These are phyloP conservation scores for Tricholoma matsutake DNA, from an alignment of 768 basidiomycete species.

Conservation along the genomic window DNA sequence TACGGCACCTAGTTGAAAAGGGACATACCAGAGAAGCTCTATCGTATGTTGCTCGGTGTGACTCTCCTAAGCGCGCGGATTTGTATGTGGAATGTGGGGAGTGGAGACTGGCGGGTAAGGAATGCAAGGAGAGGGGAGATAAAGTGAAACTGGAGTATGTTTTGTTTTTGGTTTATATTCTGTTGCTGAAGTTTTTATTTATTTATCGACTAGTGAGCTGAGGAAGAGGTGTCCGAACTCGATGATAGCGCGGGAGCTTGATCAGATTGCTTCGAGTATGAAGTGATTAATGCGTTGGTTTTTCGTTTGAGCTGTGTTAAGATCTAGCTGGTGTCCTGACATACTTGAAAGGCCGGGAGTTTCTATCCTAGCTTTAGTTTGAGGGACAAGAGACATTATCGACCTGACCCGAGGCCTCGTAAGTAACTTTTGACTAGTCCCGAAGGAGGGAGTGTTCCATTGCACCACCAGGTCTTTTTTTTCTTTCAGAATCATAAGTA, in stretches of 20 bases:
- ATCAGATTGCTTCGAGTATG: conserved; percentile 61
- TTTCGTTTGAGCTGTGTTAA: too few relatives aligned
- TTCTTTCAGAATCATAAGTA: too few relatives aligned
- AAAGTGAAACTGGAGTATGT: conserved; percentile 83
- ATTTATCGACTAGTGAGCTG: conserved; percentile 50
- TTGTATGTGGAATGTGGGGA: conserved; percentile 89
- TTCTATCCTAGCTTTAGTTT: too few relatives aligned
- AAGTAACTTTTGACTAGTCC: too few relatives aligned
- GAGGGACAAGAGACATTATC: too few relatives aligned
- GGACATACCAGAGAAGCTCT: conserved; percentile 77
- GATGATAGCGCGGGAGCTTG: conserved; percentile 75
- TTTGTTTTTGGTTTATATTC: background rate
- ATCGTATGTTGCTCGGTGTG: conserved; percentile 78
- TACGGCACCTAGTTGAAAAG: conserved; percentile 70
- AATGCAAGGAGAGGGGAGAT: conserved; percentile 88
- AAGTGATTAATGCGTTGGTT: conserved; percentile 45
- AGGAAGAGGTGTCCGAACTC: conserved; percentile 76
- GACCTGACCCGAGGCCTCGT: too few relatives aligned
- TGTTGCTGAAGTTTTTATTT: conserved; percentile 4
- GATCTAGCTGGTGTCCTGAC: too few relatives aligned
- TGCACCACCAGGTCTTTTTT: too few relatives aligned
- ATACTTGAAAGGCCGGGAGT: too few relatives aligned
- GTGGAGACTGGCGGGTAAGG: conserved; percentile 83
- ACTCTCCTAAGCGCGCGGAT: conserved; percentile 77
- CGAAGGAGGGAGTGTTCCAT: too few relatives aligned